phyloP scores from a whole-genome alignment of 2,329 filamentous ascomycete species.

The Metarhizium sp. region DNA sequence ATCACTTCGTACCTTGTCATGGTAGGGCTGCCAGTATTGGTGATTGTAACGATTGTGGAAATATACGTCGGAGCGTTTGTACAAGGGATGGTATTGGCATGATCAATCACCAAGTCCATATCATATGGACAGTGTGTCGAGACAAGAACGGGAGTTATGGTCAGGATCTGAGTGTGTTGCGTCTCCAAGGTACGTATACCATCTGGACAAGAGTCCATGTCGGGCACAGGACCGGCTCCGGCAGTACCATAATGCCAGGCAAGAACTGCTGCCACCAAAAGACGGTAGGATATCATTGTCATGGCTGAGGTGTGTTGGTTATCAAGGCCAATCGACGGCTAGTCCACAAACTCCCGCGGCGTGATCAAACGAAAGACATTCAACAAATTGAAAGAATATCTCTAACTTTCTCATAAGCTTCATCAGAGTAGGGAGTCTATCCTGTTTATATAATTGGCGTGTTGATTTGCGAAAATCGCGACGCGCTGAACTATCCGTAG shows the following conservation, averaged over 20 bases:
- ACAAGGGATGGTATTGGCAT: not conserved
- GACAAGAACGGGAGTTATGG: constrained; percentile 2
- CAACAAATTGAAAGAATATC: not conserved
- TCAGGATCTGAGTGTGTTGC: constrained; percentile 1
- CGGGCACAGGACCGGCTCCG: not conserved
- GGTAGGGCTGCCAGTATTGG: not conserved
- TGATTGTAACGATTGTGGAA: constrained; percentile 3
- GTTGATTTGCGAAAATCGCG: not conserved
- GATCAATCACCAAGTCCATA: constrained; percentile 1
- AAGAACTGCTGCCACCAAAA: constrained; percentile 1
- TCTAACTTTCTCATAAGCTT: not conserved
- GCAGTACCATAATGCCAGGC: not conserved
- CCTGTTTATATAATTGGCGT: not conserved
- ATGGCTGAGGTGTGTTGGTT: not conserved
- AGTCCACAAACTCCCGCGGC: not conserved
- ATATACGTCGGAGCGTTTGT: not conserved
- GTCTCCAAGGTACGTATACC: not conserved
- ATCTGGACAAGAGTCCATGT: not conserved
- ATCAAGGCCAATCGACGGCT: not conserved
- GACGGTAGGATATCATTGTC: not conserved
- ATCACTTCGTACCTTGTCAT: constrained; percentile 1
- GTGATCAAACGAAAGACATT: not conserved
- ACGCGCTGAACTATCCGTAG: not conserved
- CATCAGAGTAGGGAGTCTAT: not conserved
- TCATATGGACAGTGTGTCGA: not conserved